phyloP scores from a whole-genome alignment of 2,329 filamentous ascomycete genomes.

The Fusarium albidum region DNA sequence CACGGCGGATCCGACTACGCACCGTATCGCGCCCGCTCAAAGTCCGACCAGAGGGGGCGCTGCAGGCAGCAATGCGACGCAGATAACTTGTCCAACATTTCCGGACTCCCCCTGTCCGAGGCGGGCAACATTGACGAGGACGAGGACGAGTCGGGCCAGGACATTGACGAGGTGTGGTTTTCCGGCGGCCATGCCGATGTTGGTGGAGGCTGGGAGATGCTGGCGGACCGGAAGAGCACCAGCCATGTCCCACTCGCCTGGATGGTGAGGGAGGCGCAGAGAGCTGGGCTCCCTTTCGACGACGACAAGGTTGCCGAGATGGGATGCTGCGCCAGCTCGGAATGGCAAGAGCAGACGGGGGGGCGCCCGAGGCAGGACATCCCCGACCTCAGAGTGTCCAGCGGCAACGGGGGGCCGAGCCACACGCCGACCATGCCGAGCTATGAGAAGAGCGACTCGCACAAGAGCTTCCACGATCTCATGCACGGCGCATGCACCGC shows the following conservation, averaged over 20 bases:
- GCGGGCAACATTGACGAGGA: slow-evolving; percentile 53
- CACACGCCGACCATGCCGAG: slow-evolving; percentile 32
- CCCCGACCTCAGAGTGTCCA: slow-evolving; percentile 43
- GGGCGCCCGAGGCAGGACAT: slow-evolving; percentile 34
- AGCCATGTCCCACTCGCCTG: slow-evolving; percentile 75
- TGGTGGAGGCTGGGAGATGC: slow-evolving; percentile 76
- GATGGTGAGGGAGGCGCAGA: slow-evolving; percentile 69
- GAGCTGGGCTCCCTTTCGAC: slow-evolving; percentile 76
- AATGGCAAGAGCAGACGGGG: slow-evolving; percentile 9
- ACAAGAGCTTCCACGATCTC: slow-evolving; percentile 60
- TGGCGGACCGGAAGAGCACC: slow-evolving; percentile 65
- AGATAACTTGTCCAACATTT: slow-evolving; percentile 43
- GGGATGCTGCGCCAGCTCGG: slow-evolving; percentile 56
- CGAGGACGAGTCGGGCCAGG: slow-evolving; percentile 64
- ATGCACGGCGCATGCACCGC: slow-evolving; percentile 65
- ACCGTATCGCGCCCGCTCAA: slow-evolving; percentile 53
- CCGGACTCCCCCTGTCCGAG: slow-evolving; percentile 40
- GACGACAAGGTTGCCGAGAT: slow-evolving; percentile 71
- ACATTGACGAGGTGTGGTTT: slow-evolving; percentile 85
- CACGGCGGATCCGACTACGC: slow-evolving; percentile 41
- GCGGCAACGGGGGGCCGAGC: slow-evolving; percentile 28
- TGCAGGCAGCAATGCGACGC: slow-evolving; percentile 29
- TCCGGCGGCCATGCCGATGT: slow-evolving; percentile 81
- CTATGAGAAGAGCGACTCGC: slow-evolving; percentile 33
- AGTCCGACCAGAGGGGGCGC: slow-evolving; percentile 44